Evolutionary conservation across 73 alveolate genomes (phyloP), one percentile per base, ranked within the genome.

Genomic region (Halteria grandinella): DNA sequence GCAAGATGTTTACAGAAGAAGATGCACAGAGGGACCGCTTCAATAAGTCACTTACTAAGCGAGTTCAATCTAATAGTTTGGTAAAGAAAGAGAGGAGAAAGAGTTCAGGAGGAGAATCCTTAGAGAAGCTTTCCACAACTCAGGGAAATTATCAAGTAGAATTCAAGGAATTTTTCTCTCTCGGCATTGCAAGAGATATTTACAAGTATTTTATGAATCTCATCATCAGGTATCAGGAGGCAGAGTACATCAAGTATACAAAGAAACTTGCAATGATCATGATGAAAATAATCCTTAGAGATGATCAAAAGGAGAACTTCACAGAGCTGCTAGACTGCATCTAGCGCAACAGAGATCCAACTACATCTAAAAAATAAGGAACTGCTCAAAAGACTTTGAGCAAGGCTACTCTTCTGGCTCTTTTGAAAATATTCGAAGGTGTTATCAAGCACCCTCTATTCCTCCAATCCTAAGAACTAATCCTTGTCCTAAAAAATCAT

Each of bases 251-350:
- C 37, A 60, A 60, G 51, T 21, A 34, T 4, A 60, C 49, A 21
- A 60, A 60, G 24, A 36, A 60, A 33, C 1, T 60, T 4, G 57
- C 77, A 3, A 60, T 10, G 21, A 17, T 60, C 3, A 15, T 60
- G 3, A 36, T 36, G 4, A 60, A 23, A 36, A 24, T 36, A 18
- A 21, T 29, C 1, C 36, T 60, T 1, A 37, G 15, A 2, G 8
- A 21, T 17, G 1, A 37, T 1, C 14, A 60, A 14, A 60, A 60
- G 43, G 77, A 60, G 27, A 59, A 40, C 2, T 60, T 60, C 4
- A 18, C 12, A 14, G 23, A 37, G 34, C 1, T 60, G 31, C n/a
- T 37, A 8, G 29, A 37, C 27, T 1, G 8, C 4, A 60, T 60
- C 20, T 21, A 60, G 43, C n/a, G n/a, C n/a, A n/a, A n/a, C n/a